Base-by-base conservation (phyloP, 1,284 basidiomycete genomes). In the Kwoniella shivajii region DNA sequence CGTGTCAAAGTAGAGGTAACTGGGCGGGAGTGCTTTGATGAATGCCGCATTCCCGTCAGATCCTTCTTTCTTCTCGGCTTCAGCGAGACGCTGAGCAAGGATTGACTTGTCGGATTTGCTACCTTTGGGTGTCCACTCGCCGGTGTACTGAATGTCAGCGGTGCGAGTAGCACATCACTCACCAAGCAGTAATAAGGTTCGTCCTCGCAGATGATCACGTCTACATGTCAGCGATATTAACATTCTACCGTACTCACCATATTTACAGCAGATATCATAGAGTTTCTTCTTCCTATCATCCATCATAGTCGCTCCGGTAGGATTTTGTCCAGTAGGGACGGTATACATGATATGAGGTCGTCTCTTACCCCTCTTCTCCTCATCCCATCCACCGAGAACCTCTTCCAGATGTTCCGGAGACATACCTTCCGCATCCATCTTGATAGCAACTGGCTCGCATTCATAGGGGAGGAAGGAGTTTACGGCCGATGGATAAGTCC, bases 101-200 rank as follows among this genome's bases (percentile, higher is more conserved):
- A 71, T 79, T 63, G 56, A 71, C 52, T 51, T 57, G 7, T 54
- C 52, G 29, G 54, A 44, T 33, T 62, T 56, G n/a, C 57, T 65
- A 4, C 56, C 48, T 49, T 67, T 64, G 13, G 69, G 66, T 3
- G 60, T 60, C 54, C 73, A 67, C 24, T 65, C 65, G 29, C 71
- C 83, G 81, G 45, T 81, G 79, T 22, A 80, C 72, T 67, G 39
- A 24, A 7, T 37, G 27, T 41, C 11, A 29, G 38, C 88, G 10
- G 75, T 63, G 1, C 82, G 70, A 88, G 87, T 18, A 26, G 24
- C 9, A n/a, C 29, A 13, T 13, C 14, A 54, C 64, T 57, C 36
- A 68, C 64, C 49, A 92, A 79, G 79, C 89, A 88, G 73, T 84
- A 90, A 76, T 91, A 91, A 7, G 89, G 89, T 75, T 90, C 88